Conservation (phyloP, 129 eudicot genomes). For the Sambucus nigra region DNA sequence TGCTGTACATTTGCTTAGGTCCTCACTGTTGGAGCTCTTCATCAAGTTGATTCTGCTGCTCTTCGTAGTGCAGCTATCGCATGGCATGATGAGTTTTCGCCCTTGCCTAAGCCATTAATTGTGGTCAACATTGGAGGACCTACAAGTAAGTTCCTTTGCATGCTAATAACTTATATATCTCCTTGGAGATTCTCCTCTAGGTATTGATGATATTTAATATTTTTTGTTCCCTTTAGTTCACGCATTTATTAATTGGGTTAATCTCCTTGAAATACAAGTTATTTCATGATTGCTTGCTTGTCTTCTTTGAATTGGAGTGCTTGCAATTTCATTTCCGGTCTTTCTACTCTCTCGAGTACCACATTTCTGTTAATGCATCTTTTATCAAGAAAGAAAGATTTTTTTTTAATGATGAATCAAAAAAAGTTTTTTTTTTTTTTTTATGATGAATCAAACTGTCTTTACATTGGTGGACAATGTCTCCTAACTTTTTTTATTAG, state of each 20-base stretch:
- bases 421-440: no score
- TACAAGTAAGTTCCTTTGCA: slow-evolving; percentile 44
- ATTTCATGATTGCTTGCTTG: neutral
- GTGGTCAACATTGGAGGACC: slow-evolving; percentile 97
- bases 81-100: slow-evolving; percentile 96
- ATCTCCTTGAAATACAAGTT: neutral
- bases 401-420: neutral
- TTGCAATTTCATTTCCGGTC: neutral
- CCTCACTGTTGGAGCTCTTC: slow-evolving; percentile 89
- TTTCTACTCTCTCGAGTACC: neutral
- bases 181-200: neutral
- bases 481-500: neutral
- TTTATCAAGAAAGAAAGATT: no score
- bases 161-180: neutral
- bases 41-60: slow-evolving; percentile 76
- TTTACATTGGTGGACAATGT: no score
- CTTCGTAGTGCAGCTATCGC: slow-evolving; percentile 80
- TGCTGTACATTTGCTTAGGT: slow-evolving; percentile 31
- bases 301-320: neutral
- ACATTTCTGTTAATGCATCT: no score
- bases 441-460: no score
- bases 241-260: neutral
- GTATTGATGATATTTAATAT: neutral
- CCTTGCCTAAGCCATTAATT: slow-evolving; percentile 78
- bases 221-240: neutral